Conservation (phyloP, 208 protist genomes). For the Phytomonas sp. region DNA sequence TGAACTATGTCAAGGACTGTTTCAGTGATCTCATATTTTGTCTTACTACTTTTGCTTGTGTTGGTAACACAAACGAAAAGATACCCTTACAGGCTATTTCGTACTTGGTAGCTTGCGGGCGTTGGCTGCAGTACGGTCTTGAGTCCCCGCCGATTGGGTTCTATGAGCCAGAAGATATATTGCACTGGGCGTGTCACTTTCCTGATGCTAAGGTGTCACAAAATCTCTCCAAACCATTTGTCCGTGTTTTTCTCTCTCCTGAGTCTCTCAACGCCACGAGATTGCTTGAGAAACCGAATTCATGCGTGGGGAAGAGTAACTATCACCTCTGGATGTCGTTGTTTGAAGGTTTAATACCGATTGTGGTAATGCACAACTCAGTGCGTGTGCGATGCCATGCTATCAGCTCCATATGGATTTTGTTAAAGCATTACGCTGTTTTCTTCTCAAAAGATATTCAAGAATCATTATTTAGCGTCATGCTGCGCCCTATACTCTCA, state of each 20-base stretch:
- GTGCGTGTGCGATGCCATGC: slow-evolving; percentile 62
- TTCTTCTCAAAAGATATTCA: slow-evolving; percentile 53
- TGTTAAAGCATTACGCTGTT: slow-evolving; percentile 46
- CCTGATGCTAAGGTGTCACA: slow-evolving; percentile 24
- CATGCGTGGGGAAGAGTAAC: slow-evolving; percentile 38
- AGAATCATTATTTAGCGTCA: slow-evolving; percentile 48
- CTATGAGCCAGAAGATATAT: slow-evolving; percentile 21
- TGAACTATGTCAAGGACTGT: slow-evolving; percentile 63
- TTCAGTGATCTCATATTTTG: slow-evolving; percentile 81
- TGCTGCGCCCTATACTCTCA: slow-evolving; percentile 52
- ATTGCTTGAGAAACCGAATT: slow-evolving; percentile 43
- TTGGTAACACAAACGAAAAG: slow-evolving; percentile 30
- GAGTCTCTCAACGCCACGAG: slow-evolving; percentile 31
- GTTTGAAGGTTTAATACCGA: slow-evolving; percentile 71
- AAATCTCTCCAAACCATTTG: slow-evolving; percentile 17
- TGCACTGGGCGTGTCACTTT: slow-evolving; percentile 52
- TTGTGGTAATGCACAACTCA: slow-evolving; percentile 59
- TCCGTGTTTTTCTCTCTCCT: slow-evolving; percentile 37
- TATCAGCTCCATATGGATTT: slow-evolving; percentile 44
- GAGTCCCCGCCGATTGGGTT: slow-evolving; percentile 30
- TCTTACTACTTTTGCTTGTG: slow-evolving; percentile 74
- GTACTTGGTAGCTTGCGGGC: slow-evolving; percentile 62
- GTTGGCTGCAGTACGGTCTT: slow-evolving; percentile 81
- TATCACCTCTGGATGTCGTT: slow-evolving; percentile 80
- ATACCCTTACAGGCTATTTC: slow-evolving; percentile 60